These are phyloP conservation scores for Coffea canephora DNA, from an alignment of 257 asterid genomes.

Conservation along the genomic window DNA sequence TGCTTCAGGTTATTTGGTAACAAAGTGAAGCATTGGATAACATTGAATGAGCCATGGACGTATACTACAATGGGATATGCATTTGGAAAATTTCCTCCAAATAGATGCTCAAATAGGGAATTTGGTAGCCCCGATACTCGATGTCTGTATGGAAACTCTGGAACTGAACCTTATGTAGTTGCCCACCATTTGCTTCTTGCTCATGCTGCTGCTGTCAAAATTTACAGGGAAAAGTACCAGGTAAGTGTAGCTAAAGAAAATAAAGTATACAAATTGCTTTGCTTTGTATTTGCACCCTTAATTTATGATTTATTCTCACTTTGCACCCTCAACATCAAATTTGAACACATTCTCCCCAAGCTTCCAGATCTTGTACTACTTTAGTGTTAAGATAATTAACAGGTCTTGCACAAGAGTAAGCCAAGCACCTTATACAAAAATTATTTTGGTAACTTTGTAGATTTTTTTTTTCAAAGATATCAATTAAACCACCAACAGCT, in stretches of 20 bases:
- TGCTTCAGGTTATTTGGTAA: background rate
- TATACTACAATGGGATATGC: background rate
- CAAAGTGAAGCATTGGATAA: background rate
- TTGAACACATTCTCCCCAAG: no score
- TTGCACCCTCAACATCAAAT: no score
- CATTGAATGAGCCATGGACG: background rate
- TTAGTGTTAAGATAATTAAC: no score
- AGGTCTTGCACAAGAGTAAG: no score
- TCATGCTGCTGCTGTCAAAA: constrained; percentile 37
- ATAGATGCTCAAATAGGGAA: background rate
- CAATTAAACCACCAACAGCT: no score
- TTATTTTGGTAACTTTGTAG: no score
- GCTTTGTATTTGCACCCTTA: no score
- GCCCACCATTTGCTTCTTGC: constrained; percentile 42
- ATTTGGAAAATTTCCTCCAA: background rate
- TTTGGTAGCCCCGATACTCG: background rate
- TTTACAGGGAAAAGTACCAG: constrained; percentile 43
- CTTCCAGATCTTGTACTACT: no score
- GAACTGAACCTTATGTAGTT: constrained; percentile 48
- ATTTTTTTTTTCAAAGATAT: no score
- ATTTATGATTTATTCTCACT: no score
- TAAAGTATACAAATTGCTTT: no score
- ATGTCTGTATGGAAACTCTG: constrained; percentile 30
- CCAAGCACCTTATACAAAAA: no score
- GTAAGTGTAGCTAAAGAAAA: background rate